A percentile compares a stretch with the other conserved stretches of the same genome.
phyloP scores from a whole-genome alignment of 805 yeast genomes.

The Phaffomyces opuntiae region DNA sequence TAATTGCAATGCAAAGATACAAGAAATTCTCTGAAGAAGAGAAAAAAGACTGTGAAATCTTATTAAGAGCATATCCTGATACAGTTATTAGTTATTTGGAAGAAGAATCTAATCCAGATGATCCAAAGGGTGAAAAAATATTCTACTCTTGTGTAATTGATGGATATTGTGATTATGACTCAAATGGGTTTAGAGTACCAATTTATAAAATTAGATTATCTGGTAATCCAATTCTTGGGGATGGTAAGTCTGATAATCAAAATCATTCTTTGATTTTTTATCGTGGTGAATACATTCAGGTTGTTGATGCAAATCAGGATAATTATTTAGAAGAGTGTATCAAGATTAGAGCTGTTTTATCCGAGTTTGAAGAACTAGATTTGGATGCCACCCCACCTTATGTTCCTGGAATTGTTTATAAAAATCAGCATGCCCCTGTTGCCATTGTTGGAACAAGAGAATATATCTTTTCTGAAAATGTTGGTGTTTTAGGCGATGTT shows the following conservation, averaged over 20 bases:
- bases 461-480: conserved; percentile 86
- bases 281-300: conserved; percentile 92
- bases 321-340: conserved; percentile 91
- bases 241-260: conserved; percentile 95
- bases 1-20: conserved; percentile 85
- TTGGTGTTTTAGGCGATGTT: conserved; percentile 89
- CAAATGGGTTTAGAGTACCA: conserved; percentile 54
- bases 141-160: conserved; percentile 65
- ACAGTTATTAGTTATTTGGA: conserved; percentile 49
- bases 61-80: conserved; percentile 70
- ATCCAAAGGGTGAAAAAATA: conserved; percentile 22
- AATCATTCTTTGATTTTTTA: conserved; percentile 80
- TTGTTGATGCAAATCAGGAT: conserved; percentile 94
- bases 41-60: conserved; percentile 54
- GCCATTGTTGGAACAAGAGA: conserved; percentile 96
- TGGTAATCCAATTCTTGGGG: conserved; percentile 93
- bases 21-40: conserved; percentile 61
- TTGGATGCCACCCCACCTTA: conserved; percentile 44
- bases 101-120: conserved; percentile 28
- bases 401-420: conserved; percentile 49
- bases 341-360: conserved; percentile 77
- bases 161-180: conserved; percentile 47
- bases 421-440: conserved; percentile 45
- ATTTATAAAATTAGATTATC: conserved; percentile 65
- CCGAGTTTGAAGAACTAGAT: conserved; percentile 84